Evolutionary conservation across 1,139 yeast species (phyloP), one percentile per base, ranked within the genome.

Genomic region (Blastobotrys illinoisensis): DNA sequence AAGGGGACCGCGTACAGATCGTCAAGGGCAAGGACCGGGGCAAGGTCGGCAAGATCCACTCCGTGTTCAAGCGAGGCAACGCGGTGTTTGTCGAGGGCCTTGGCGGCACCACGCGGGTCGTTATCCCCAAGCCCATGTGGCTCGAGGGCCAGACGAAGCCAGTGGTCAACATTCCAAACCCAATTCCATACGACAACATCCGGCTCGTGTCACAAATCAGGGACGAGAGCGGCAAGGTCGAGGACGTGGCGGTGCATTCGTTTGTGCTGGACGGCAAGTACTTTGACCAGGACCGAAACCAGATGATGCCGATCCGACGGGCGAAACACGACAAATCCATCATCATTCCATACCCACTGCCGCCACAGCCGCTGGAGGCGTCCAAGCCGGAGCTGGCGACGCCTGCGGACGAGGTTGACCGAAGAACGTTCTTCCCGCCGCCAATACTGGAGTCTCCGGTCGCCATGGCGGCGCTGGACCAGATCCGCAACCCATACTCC

Each of bases 281-380:
- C 67, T 91, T 80, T 70, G 96, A 90, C 67, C 82, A 81, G 51
- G 82, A 86, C 62, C 84, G 86, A 70, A 85, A 84, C 68, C 77
- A 78, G 66, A 80, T 86, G 78, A 74, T 89, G 74, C 96, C 96
- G 20, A 80, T 80, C 59, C 81, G 98, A 72, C 80, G 82, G 61
- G 89, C 91, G 14, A 81, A 79, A 61, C 78, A 81, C 62, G 90
- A 88, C 63, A 74, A 74, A 40, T 80, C 81, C 46, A 75, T 88
- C 54, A 74, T 88, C 55, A 82, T 91, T 53, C 97, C 98, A 54
- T 91, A 96, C 95, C 98, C 98, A 47, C 79, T 82, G 60, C 96
- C 96, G 1, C 56, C 60, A 5, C 85, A 82, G 43, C 76, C 78
- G 7, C 72, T 75, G n/a, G 79, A 79, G 61, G 87, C 83, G 54